These are phyloP conservation scores for Paraleonurus japonicus DNA, from an alignment of 257 asterid genomes.

Conservation along the genomic window DNA sequence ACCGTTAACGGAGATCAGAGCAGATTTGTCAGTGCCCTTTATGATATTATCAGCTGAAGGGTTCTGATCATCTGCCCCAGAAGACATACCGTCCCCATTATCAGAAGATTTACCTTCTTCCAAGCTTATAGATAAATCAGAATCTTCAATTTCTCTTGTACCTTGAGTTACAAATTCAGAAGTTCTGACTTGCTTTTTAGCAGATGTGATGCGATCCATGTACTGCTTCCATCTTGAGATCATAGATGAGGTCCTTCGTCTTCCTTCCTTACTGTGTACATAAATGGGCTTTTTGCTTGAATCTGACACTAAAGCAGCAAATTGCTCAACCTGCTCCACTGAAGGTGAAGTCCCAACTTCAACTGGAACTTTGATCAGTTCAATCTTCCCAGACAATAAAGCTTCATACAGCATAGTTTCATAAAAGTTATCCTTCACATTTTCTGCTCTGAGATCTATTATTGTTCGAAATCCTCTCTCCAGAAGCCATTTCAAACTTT, in stretches of 20 bases:
- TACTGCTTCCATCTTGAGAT: constrained; percentile 91
- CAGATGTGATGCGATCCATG: constrained; percentile 45
- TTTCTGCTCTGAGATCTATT: constrained; percentile 90
- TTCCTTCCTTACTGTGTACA: constrained; percentile 94
- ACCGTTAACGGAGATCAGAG: constrained; percentile 26
- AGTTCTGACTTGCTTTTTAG: constrained; percentile 34
- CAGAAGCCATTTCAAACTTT: constrained; percentile 76
- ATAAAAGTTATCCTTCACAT: constrained; percentile 76
- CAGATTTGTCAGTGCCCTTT: constrained; percentile 26
- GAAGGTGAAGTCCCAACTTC: constrained; percentile 86
- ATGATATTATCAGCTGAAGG: constrained; percentile 28
- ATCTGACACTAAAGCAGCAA: constrained; percentile 71
- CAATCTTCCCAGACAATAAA: constrained; percentile 52
- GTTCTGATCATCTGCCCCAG: constrained; percentile 31
- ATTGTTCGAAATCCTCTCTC: constrained; percentile 79
- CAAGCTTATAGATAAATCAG: constrained; percentile 22
- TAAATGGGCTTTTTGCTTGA: constrained; percentile 60
- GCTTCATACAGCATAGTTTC: constrained; percentile 55
- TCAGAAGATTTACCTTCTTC: constrained; percentile 33
- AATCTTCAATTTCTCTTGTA: constrained; percentile 39
- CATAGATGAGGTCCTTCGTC: constrained; percentile 80
- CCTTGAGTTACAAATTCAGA: constrained; percentile 32
- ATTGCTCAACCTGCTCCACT: constrained; percentile 66
- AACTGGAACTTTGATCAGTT: constrained; percentile 72
- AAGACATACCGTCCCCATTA: constrained; percentile 39